These are phyloP conservation scores for Torrubiella hemipterigena DNA, from an alignment of 2,329 filamentous ascomycete species.

Conservation along the genomic window DNA sequence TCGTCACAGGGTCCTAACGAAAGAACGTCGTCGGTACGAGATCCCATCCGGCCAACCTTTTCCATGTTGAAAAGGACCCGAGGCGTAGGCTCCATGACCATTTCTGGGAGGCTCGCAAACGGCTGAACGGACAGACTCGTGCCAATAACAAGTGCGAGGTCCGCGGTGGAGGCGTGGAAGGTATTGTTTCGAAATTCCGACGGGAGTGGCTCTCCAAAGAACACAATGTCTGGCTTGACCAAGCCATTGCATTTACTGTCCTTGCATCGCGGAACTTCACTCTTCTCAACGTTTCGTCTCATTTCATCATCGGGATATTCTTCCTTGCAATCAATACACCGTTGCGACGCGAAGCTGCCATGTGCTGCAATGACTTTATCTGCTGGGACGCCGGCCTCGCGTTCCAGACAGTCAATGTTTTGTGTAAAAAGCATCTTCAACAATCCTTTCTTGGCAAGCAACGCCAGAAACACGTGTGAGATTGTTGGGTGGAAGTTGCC, in stretches of 20 bases:
- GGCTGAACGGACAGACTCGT: conserved; percentile 82
- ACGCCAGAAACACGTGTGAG: conserved; percentile 75
- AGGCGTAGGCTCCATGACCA: conserved; percentile 51
- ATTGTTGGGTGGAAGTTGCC: conserved; percentile 82
- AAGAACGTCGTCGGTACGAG: conserved; percentile 71
- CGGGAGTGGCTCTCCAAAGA: conserved; percentile 67
- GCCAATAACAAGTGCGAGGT: conserved; percentile 76
- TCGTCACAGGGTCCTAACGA: conserved; percentile 72
- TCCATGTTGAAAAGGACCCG: conserved; percentile 83
- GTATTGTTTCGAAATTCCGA: conserved; percentile 21
- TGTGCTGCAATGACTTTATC: conserved; percentile 87
- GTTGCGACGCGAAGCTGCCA: conserved; percentile 83
- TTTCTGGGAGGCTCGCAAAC: conserved; percentile 67
- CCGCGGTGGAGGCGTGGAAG: conserved; percentile 46
- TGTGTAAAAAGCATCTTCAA: conserved; percentile 87
- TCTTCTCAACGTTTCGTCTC: conserved; percentile 52
- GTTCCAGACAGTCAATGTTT: conserved; percentile 93
- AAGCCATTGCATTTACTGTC: conserved; percentile 55
- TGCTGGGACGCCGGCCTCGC: conserved; percentile 68
- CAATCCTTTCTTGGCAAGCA: conserved; percentile 68
- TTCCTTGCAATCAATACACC: conserved; percentile 77
- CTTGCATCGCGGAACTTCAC: conserved; percentile 59
- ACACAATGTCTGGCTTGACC: conserved; percentile 91
- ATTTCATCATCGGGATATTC: conserved; percentile 64
- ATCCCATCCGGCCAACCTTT: conserved; percentile 66